Evolutionary conservation across 1,139 yeast species (phyloP).

Genomic region (Debaryomycetaceae sp.): DNA sequence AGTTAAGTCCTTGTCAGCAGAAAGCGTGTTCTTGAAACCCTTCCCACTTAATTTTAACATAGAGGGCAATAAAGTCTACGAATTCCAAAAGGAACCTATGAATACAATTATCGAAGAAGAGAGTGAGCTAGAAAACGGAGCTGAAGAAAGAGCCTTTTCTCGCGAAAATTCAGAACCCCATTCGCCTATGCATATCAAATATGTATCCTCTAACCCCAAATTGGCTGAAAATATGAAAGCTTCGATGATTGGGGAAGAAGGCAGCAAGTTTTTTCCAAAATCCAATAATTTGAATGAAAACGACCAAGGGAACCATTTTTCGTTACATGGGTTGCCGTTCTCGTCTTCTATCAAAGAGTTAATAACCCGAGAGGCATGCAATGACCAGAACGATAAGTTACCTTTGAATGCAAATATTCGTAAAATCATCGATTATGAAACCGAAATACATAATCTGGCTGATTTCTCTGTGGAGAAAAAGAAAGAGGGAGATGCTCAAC

Average conservation of each 20-base stretch:
- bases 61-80: neutral
- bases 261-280: neutral
- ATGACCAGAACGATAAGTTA: slow-evolving; percentile 3
- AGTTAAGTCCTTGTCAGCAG: neutral
- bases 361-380: slow-evolving; percentile 5
- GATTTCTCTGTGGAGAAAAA: neutral
- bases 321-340: slow-evolving; percentile 18
- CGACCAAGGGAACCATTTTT: slow-evolving; percentile 5
- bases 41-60: slow-evolving; percentile 6
- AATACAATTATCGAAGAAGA: slow-evolving; percentile 9
- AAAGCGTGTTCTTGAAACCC: slow-evolving; percentile 4
- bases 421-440: slow-evolving; percentile 3
- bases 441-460: neutral
- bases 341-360: slow-evolving; percentile 10
- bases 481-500: neutral
- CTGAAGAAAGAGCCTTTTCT: neutral
- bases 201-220: neutral
- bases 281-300: neutral
- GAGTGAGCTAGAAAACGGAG: neutral
- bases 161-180: neutral
- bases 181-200: neutral
- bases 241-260: neutral
- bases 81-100: slow-evolving; percentile 3
- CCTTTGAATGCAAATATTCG: slow-evolving; percentile 1
- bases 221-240: neutral